Conservation (phyloP, 176 grass and related monocot species). For the Ampelocalamus luodianensis region DNA sequence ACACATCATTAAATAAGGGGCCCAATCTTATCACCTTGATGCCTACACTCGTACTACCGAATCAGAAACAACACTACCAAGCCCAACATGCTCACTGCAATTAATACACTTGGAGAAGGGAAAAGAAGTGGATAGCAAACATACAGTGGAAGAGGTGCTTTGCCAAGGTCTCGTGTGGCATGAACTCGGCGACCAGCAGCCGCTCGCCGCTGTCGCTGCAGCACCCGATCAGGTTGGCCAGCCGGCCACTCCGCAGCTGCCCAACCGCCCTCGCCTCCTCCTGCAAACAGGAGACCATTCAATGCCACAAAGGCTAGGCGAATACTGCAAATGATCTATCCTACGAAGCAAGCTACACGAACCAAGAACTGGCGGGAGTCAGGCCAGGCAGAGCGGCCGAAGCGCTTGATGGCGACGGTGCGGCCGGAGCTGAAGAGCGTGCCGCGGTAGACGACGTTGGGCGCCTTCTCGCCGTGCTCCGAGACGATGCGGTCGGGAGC, state of each 20-base stretch:
- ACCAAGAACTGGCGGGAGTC: slow-evolving; percentile 81
- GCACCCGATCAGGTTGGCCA: slow-evolving; percentile 78
- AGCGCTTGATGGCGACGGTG: slow-evolving; percentile 71
- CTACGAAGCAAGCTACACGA: not conserved
- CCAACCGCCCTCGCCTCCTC: slow-evolving; percentile 82
- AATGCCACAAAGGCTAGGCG: not conserved
- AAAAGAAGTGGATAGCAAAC: slow-evolving; percentile 17
- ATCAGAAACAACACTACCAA: slow-evolving; percentile 7
- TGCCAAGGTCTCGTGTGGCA: slow-evolving; percentile 81
- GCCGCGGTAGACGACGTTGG: slow-evolving; percentile 82
- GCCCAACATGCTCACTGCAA: slow-evolving; percentile 7
- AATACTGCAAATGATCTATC: not conserved
- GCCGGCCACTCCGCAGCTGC: slow-evolving; percentile 67
- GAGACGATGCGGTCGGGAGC: slow-evolving; percentile 77
- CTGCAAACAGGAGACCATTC: slow-evolving; percentile 35
- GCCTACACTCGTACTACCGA: slow-evolving; percentile 17
- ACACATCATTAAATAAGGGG: slow-evolving; percentile 30
- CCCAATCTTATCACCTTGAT: slow-evolving; percentile 7
- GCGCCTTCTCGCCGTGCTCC: slow-evolving; percentile 92
- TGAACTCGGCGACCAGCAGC: slow-evolving; percentile 79
- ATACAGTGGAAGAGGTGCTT: slow-evolving; percentile 98
- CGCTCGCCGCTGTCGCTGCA: slow-evolving; percentile 81
- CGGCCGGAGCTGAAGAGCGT: slow-evolving; percentile 67
- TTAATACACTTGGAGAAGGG: not conserved
- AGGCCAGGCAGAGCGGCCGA: slow-evolving; percentile 72